Conservation (phyloP, 352 stramenopile genomes). For the Globisporangium nodosum region DNA sequence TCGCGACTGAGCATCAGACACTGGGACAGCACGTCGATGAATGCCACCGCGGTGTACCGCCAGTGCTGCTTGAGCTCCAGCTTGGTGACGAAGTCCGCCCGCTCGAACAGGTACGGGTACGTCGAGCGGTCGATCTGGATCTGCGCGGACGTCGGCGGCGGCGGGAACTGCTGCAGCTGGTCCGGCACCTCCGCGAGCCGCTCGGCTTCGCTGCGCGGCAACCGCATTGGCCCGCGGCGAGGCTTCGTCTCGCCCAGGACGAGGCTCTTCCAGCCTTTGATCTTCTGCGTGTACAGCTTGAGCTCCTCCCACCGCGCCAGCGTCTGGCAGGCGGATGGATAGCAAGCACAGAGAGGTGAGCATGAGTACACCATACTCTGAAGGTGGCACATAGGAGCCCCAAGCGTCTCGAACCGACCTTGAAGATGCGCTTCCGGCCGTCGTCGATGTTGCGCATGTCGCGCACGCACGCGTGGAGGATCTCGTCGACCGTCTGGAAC, state of each 20-base stretch:
- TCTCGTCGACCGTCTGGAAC: slow-evolving; percentile 78
- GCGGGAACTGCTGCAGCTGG: slow-evolving; percentile 72
- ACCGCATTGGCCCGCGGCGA: slow-evolving; percentile 34
- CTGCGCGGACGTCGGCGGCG: slow-evolving; percentile 33
- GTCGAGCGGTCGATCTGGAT: slow-evolving; percentile 69
- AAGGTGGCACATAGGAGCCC: no score
- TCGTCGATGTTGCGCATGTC: slow-evolving; percentile 66
- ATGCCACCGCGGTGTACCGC: slow-evolving; percentile 72
- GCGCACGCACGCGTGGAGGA: slow-evolving; percentile 61
- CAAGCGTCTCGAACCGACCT: slow-evolving; percentile 22
- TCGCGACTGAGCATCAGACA: slow-evolving; percentile 63
- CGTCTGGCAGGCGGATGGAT: slow-evolving; percentile 25
- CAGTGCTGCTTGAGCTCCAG: slow-evolving; percentile 78
- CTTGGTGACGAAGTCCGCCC: slow-evolving; percentile 42
- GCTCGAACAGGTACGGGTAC: slow-evolving; percentile 72
- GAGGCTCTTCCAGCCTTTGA: slow-evolving; percentile 74
- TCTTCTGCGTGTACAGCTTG: slow-evolving; percentile 69
- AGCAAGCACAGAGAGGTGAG: not conserved
- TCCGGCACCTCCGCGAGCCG: slow-evolving; percentile 59
- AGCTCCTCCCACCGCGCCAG: slow-evolving; percentile 82
- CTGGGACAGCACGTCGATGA: slow-evolving; percentile 73
- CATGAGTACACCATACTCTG: not conserved
- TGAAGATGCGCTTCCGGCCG: slow-evolving; percentile 71
- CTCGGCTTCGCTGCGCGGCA: slow-evolving; percentile 62
- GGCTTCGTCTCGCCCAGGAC: slow-evolving; percentile 66